Evolutionary conservation across 1,284 basidiomycete genomes (phyloP).

Genomic region (Heterobasidion parviporum): DNA sequence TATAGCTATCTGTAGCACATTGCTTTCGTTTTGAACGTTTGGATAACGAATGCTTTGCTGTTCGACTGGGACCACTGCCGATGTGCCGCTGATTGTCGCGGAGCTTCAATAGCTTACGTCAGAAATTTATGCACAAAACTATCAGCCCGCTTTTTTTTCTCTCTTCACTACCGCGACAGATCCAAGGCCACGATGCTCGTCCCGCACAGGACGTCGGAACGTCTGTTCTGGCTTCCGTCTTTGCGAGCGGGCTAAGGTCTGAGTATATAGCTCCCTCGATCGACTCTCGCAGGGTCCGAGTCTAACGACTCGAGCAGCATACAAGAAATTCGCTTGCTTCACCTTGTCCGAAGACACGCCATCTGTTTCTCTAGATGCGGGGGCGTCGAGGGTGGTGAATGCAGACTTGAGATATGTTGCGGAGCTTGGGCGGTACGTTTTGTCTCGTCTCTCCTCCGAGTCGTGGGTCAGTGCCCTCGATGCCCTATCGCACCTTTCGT

Average conservation of each 20-base stretch:
- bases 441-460: not conserved
- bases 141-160: not conserved
- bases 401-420: slow-evolving; percentile 22
- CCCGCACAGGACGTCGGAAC: slow-evolving; percentile 27
- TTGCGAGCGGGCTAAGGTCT: slow-evolving; percentile 58
- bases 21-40: no score
- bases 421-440: slow-evolving; percentile 19
- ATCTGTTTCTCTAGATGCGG: slow-evolving; percentile 8
- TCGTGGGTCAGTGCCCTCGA: not conserved
- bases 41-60: no score
- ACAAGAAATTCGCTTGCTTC: slow-evolving; percentile 36
- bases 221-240: slow-evolving; percentile 17
- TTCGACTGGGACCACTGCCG: not conserved
- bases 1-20: no score
- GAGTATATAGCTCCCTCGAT: slow-evolving; percentile 44
- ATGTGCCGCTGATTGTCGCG: not conserved
- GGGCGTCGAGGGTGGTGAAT: slow-evolving; percentile 9
- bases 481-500: slow-evolving; percentile 12
- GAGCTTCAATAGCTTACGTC: not conserved
- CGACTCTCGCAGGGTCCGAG: slow-evolving; percentile 42
- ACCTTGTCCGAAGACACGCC: slow-evolving; percentile 18
- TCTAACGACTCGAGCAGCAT: slow-evolving; percentile 35
- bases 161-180: slow-evolving; percentile 25
- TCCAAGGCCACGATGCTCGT: slow-evolving; percentile 47
- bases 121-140: not conserved